Conservation (phyloP, 768 basidiomycete species). For the Mycena maculata region DNA sequence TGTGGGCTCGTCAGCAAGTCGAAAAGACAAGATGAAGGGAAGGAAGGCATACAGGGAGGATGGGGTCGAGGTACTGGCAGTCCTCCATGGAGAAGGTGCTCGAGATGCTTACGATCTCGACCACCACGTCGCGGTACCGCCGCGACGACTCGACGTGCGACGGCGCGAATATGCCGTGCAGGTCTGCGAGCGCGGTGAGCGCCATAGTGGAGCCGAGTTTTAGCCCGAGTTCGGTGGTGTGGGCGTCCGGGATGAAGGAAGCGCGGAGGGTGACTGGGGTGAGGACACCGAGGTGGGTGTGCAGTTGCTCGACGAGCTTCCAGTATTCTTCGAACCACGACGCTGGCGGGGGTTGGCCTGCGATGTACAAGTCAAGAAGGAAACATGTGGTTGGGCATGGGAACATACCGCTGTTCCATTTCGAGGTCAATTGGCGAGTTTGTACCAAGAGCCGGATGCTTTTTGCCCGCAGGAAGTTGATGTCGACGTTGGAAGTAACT, state of each 20-base stretch:
- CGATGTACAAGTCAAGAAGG: not conserved
- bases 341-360: constrained; percentile 11
- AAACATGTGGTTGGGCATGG: not conserved
- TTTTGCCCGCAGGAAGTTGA: constrained; percentile 26
- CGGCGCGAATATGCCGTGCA: constrained; percentile 32
- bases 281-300: constrained; percentile 19
- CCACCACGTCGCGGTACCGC: constrained; percentile 27
- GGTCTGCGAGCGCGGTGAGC: constrained; percentile 28
- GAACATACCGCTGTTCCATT: constrained; percentile 19
- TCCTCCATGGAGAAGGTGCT: constrained; percentile 33
- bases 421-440: constrained; percentile 17
- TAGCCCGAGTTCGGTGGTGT: constrained; percentile 18
- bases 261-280: constrained; percentile 14
- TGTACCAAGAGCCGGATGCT: constrained; percentile 25
- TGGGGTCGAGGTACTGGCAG: constrained; percentile 31
- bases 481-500: constrained; percentile 19
- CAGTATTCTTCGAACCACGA: constrained; percentile 33
- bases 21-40: not conserved
- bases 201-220: constrained; percentile 28
- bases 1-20: not conserved
- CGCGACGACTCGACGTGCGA: constrained; percentile 29
- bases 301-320: constrained; percentile 26
- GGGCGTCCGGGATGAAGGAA: constrained; percentile 31
- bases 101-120: constrained; percentile 33
- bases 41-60: constrained; percentile 24